Evolutionary conservation across 768 basidiomycete species (phyloP), one percentile per base, ranked within the genome.

Genomic region (Rhodosporidiobolus odoratus): DNA sequence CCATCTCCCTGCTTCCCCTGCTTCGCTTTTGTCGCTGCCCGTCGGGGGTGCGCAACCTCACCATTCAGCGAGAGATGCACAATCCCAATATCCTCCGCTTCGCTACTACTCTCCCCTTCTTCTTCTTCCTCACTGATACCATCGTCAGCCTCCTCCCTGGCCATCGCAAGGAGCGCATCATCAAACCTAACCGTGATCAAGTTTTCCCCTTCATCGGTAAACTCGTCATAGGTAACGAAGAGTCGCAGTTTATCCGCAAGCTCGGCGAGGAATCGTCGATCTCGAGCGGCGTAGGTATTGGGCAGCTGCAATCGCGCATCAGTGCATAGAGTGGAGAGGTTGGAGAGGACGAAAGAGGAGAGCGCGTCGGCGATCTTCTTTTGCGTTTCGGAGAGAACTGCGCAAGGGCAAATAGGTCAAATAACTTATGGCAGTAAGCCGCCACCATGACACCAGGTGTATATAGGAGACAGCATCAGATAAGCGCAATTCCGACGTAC

Each of bases 141-240:
- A 58, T 62, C 73, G 37, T 72, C 75, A 23, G 32, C 72, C 37
- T 75, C 71, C 38, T 59, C 50, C 41, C 54, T 30, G 21, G 72
- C 68, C 16, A 87, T 88, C 50, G 90, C 85, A 34, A 93, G 77
- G 75, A 90, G 90, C 77, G 86, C 83, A 69, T 91, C 90, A 47
- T 73, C 73, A 43, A 74, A 78, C 68, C 64, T 75, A 32, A 81
- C 71, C n/a, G 79, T 79, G 21, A 81, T 76, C 17, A 82, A 53
- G 30, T 78, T 76, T 62, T 81, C 78, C 21, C 80, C 81, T 56
- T 91, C 82, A 12, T 89, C 89, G 71, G 93, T 89, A 75, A 87
- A 93, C 77, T 94, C 93, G 77, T 98, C 95, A 92, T 93, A 99
- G n/a, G 88, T 82, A 35, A 94, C 78, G 30, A 80, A 83, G 19